Conservation (phyloP, 495 filamentous ascomycete species). For the Aspergillus indologenus region DNA sequence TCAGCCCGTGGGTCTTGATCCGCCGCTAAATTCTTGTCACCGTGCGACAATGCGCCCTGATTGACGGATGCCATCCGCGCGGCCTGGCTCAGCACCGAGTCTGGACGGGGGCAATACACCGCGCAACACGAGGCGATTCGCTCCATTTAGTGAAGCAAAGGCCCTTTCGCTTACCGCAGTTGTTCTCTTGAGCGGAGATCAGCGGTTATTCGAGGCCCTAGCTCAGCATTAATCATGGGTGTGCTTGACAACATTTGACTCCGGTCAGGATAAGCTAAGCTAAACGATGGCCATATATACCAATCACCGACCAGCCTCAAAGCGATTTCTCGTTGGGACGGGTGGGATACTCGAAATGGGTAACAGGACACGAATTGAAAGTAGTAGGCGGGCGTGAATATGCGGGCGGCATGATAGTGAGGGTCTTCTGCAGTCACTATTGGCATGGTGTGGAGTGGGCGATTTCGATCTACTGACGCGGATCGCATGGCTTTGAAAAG, state of each 20-base stretch:
- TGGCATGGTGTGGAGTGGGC: background rate
- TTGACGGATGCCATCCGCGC: conserved; percentile 19
- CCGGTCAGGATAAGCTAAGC: background rate
- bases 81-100: conserved; percentile 16
- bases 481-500: background rate
- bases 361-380: background rate
- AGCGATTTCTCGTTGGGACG: conserved; percentile 1
- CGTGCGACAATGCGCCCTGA: conserved; percentile 11
- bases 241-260: background rate
- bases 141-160: conserved; percentile 1
- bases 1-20: conserved; percentile 27
- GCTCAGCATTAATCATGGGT: background rate
- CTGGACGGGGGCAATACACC: background rate
- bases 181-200: background rate
- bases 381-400: background rate
- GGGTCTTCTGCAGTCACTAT: background rate
- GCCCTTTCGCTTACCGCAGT: background rate
- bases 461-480: background rate
- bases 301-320: conserved; percentile 1
- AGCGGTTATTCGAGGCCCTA: background rate
- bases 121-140: background rate
- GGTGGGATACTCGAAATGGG: background rate
- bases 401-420: background rate
- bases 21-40: conserved; percentile 22
- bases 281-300: conserved; percentile 9